Base-by-base conservation (phyloP, 2,329 filamentous ascomycete species). In the Neofusicoccum kwambonambiense region DNA sequence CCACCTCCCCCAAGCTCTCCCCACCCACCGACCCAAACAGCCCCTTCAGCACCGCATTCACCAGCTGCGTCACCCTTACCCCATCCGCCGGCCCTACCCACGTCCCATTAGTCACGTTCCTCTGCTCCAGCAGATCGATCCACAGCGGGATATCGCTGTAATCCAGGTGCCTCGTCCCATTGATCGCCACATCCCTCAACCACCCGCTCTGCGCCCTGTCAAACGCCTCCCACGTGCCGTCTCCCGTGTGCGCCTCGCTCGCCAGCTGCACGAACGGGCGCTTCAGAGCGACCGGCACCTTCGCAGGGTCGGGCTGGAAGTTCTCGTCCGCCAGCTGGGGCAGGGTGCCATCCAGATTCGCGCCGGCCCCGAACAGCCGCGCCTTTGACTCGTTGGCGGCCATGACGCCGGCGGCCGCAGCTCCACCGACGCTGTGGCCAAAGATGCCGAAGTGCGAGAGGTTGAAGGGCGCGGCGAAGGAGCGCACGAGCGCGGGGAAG, bases 131-230 rank as follows among this genome's bases (percentile, higher is more conserved):
- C 8, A 73, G 50, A 64, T 74, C 71, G 1, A 72, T 68, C 71
- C 72, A 73, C 12, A 68, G 51, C 19, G 65, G 64, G 17, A 74
- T 45, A 65, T 74, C 72, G 12, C 67, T 67, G 41, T 67, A 72
- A 41, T 73, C 69, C 41, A 69, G 66, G 62, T 74, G 72, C 17
- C 39, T 44, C 1, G 66, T 66, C 4, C 71, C 69, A 1, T 64
- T 68, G 13, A 74, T 64, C 31, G 68, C 69, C 27, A 72, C 35
- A 68, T 67, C 70, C 22, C 69, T 62, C 52, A 66, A 68, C 71
- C 71, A 74, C 11, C 71, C 71, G 6, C 66, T 65, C 63, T 72
- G 69, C 22, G 68, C 69, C 1, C 39, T n/a, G 4, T 67, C 67
- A n/a, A 74, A 74, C 1, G 45, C 42, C 9, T 65, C 34, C 70